Evolutionary conservation across 208 protist species (phyloP), one percentile per base, ranked within the genome.

Genomic region (Leishmania arabica): DNA sequence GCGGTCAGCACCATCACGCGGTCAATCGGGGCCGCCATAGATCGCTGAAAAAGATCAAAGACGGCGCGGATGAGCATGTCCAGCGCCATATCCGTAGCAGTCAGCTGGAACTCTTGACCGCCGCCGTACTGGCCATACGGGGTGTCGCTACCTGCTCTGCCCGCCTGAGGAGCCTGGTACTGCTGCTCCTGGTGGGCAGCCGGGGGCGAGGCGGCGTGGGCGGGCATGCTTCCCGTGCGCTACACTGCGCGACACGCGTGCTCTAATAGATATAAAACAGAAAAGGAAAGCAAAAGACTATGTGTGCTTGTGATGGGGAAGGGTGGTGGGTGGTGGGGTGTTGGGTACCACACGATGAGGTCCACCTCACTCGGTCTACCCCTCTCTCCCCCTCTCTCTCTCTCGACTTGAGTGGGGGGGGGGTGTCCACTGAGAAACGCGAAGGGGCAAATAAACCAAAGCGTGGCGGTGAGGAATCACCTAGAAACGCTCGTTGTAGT

Each of bases 1-100:
- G 91, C 85, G 11, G 90, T 88, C 37, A 97, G 77, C 34, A 93
- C 76, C 77, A 90, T 91, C 51, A 93, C 76, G 11, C 94, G 94
- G 58, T 95, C 88, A 24, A 88, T 80, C 19, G 94, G 94, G 17
- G 88, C 82, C 72, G 86, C 84, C 3, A 95, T 58, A n/a, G 78
- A 79, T 78, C 92, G 88, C 88, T 95, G 90, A 24, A 91, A 6
- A 42, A 95, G 88, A 49, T 91, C 86, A 66, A 91, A 83, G 75
- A 86, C 70, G 37, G 88, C 73, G 40, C 85, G 86, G n/a, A 92
- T 72, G n/a, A 83, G 49, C 65, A 94, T 73, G 56, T 95, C 87
- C 53, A 93, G 49, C 9, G 89, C 66, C 34, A 88, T 75, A 54
- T 92, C 88, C 2, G 79, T 68, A 13, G 56, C 74, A 58, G 56